phyloP scores from a whole-genome alignment of 169 alveolate species.

The Eimeria maxima region DNA sequence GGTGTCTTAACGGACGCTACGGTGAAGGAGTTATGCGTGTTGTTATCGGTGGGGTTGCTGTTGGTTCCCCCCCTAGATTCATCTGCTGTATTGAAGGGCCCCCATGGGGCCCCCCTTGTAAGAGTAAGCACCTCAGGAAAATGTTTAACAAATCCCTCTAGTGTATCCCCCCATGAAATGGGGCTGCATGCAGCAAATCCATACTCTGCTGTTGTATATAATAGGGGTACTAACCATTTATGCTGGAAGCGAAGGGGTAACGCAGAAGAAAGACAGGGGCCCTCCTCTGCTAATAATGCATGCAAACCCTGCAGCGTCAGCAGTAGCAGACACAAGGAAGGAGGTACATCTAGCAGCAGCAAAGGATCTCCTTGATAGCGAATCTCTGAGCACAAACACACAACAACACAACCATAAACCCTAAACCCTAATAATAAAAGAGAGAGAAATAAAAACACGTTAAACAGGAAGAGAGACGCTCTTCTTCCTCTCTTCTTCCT shows the following conservation, averaged over 20 bases:
- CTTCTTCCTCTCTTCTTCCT: no score
- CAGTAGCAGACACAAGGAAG: constrained; percentile 67
- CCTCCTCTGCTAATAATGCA: constrained; percentile 72
- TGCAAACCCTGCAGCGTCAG: constrained; percentile 74
- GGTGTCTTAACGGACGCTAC: not conserved
- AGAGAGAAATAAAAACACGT: no score
- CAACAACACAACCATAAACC: not conserved
- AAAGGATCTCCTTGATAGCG: constrained; percentile 56
- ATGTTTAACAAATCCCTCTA: not conserved
- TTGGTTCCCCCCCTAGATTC: no score
- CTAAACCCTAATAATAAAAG: no score
- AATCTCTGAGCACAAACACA: not conserved
- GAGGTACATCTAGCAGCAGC: constrained; percentile 72
- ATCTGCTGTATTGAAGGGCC: not conserved
- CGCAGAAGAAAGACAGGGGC: not conserved
- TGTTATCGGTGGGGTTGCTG: not conserved
- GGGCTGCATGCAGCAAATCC: constrained; percentile 22
- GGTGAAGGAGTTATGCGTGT: not conserved
- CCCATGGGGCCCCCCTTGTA: no score
- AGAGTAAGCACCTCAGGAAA: constrained; percentile 54
- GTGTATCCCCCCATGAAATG: not conserved
- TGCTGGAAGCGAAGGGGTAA: constrained; percentile 28
- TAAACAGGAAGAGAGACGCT: no score
- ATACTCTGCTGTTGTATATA: constrained; percentile 18
- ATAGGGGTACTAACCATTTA: constrained; percentile 63